Evolutionary conservation across 192 early-diverging fungal genomes (phyloP).

Genomic region (Backusella macrospora): DNA sequence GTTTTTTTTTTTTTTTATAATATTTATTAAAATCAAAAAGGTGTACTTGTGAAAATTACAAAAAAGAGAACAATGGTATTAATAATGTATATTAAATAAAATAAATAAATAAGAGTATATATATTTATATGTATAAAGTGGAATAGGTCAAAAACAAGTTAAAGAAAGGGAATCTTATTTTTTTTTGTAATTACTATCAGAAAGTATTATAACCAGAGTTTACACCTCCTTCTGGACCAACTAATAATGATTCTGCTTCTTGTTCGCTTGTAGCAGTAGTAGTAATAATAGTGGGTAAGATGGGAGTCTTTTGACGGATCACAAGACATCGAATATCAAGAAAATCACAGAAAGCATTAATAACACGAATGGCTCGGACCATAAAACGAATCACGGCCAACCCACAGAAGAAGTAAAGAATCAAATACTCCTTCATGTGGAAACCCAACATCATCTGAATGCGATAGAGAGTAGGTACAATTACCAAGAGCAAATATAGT

Average conservation of each 20-base stretch:
- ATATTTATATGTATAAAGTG: background rate
- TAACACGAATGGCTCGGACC: constrained; percentile 82
- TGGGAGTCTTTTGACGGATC: constrained; percentile 10
- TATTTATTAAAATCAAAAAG: background rate
- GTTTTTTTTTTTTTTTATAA: background rate
- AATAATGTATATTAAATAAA: background rate
- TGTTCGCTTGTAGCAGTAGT: background rate
- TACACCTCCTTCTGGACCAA: background rate
- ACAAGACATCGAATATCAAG: constrained; percentile 83
- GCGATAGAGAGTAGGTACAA: constrained; percentile 27
- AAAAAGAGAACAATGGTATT: background rate
- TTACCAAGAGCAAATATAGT: constrained; percentile 66
- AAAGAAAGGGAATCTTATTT: background rate
- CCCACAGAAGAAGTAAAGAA: constrained; percentile 65
- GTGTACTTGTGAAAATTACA: background rate
- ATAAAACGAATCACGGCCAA: constrained; percentile 74
- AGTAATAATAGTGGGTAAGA: background rate
- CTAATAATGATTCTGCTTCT: background rate
- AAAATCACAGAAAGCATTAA: constrained; percentile 84
- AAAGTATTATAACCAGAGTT: constrained; percentile 14
- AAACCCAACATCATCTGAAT: constrained; percentile 55
- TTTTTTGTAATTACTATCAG: background rate
- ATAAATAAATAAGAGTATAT: background rate
- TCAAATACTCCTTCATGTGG: constrained; percentile 55
- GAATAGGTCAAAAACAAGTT: background rate